These are phyloP conservation scores for Pichia phayaonensis DNA, from an alignment of 805 yeast genomes.

Conservation along the genomic window DNA sequence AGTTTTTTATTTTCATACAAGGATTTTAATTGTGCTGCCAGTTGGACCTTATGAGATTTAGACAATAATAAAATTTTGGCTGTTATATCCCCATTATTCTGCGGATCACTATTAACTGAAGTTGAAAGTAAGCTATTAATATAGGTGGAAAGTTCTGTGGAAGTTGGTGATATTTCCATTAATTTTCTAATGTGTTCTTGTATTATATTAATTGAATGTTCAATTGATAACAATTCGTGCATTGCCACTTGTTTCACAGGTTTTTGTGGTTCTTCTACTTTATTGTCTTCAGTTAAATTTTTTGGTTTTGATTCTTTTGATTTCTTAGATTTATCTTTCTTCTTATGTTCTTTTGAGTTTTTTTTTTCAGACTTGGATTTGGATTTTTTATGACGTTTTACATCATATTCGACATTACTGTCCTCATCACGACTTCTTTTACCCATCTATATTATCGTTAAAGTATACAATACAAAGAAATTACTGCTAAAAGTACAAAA, in stretches of 20 bases:
- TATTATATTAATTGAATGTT: conserved; percentile 45
- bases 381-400: not conserved
- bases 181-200: conserved; percentile 46
- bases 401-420: not conserved
- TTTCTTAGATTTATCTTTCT: not conserved
- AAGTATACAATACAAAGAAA: not conserved
- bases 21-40: conserved; percentile 55
- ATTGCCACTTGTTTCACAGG: conserved; percentile 5
- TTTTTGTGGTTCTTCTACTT: not conserved
- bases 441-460: not conserved
- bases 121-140: conserved; percentile 12
- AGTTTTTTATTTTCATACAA: conserved; percentile 41
- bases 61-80: conserved; percentile 44
- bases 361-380: not conserved
- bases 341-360: not conserved
- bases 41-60: conserved; percentile 44
- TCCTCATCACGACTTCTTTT: not conserved
- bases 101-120: not conserved
- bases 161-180: conserved; percentile 49
- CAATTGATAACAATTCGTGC: conserved; percentile 25
- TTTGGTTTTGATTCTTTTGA: not conserved
- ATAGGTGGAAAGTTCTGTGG: conserved; percentile 32
- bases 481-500: not conserved
- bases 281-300: not conserved
- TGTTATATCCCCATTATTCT: conserved; percentile 20